phyloP scores from a whole-genome alignment of 228 moss, liverwort and hornwort genomes.

The Sphagnum fallax region DNA sequence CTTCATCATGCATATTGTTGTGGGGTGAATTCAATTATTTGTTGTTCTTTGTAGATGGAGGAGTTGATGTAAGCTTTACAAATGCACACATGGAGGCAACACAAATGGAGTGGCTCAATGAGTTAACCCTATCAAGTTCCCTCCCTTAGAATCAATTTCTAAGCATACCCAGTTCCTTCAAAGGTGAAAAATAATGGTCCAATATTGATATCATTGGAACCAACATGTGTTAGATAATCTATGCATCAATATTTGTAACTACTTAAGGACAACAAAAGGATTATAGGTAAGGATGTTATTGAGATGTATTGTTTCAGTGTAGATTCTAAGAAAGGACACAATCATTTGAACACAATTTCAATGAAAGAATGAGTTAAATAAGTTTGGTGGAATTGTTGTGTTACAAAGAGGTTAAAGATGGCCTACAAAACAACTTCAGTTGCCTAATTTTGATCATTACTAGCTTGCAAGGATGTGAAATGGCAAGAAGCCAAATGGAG shows the following conservation, averaged over 20 bases:
- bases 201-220: conserved; percentile 80
- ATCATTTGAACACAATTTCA: too few species aligned
- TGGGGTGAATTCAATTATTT: too few species aligned
- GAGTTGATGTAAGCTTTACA: conserved; percentile 73
- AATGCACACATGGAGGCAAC: conserved; percentile 85
- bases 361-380: too few species aligned
- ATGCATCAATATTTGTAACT: conserved; percentile 63
- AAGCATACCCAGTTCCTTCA: conserved; percentile 67
- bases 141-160: conserved; percentile 65
- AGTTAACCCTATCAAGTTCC: conserved; percentile 57
- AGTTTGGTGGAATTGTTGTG: too few species aligned
- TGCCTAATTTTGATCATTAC: neutral
- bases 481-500: conserved; percentile 68
- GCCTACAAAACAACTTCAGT: too few species aligned
- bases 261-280: conserved; percentile 60
- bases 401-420: too few species aligned
- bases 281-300: conserved; percentile 35
- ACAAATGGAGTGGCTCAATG: conserved; percentile 89
- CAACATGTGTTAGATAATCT: conserved; percentile 70
- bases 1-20: too few species aligned
- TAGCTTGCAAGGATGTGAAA: conserved; percentile 47
- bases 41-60: conserved; percentile 21
- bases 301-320: too few species aligned
- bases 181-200: conserved; percentile 43
- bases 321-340: too few species aligned